Base-by-base conservation (phyloP, 1,284 basidiomycete genomes). In the Ganoderma boninense region DNA sequence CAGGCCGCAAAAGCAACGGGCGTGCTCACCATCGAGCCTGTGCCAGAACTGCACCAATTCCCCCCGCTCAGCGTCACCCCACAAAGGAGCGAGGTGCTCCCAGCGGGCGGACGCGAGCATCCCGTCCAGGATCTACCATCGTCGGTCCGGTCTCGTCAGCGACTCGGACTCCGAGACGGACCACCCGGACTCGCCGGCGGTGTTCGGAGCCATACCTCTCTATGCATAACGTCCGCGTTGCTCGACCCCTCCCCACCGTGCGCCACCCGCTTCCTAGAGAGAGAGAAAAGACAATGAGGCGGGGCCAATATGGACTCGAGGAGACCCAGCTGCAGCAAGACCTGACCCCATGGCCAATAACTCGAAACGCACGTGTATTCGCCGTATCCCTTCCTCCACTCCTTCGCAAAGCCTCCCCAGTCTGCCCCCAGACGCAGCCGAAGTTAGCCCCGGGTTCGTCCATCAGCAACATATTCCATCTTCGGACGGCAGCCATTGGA, bases 1-100 rank as follows among this genome's bases (percentile, higher is more conserved):
- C 32, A 32, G 5, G 3, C 32, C 32, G 8, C 38, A 10, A 11
- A 40, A 40, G 8, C 4, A 40, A 40, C 57, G 29, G 44, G 52
- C 35, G 6, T 7, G 8, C 32, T 64, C 70, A 87, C 90, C 87
- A 16, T 86, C 78, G 1, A 92, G 77, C 16, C 84, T 77, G 75
- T 92, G 90, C 89, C 90, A 92, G 6, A 83, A 78, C 8, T 84
- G 74, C 20, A 85, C 87, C 6, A 91, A 76, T 2, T 87, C 77
- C 11, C 77, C 70, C 18, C 87, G 82, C 23, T 83, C 83, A 4
- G 77, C 62, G 13, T 87, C 84, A 57, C 83, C 82, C 83, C 87
- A 87, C 20, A 79, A 56, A 0, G 76, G 65, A 4, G 82, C 84
- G 23, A 90, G 77, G 42, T 83, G 77, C 1, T 80, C 74, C 89